Conservation (phyloP, 23 red algal genomes). For the Gracilariopsis chorda region DNA sequence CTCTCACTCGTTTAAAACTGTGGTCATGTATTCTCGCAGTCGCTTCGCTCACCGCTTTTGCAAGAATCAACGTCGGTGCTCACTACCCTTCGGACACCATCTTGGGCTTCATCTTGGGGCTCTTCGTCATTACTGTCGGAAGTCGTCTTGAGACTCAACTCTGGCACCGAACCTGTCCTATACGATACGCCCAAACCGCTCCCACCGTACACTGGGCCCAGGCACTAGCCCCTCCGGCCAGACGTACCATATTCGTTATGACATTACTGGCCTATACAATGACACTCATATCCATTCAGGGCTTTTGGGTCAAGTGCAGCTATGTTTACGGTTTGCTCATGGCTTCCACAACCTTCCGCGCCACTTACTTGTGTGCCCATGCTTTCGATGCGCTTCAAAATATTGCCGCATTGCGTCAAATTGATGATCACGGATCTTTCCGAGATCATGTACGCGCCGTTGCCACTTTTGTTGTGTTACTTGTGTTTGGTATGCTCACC, state of each 20-base stretch:
- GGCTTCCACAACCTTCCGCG: constrained; percentile 44
- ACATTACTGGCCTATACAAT: constrained; percentile 22
- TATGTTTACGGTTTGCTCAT: constrained; percentile 78
- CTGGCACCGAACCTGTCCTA: constrained; percentile 30
- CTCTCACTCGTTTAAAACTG: neutral
- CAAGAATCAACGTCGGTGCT: constrained; percentile 76
- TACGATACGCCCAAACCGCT: neutral
- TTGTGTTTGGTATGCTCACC: constrained; percentile 72
- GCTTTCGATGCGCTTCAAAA: neutral
- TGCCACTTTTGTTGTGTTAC: constrained; percentile 19
- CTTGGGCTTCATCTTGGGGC: constrained; percentile 62
- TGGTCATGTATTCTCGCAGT: constrained; percentile 15
- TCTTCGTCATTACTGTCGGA: constrained; percentile 39
- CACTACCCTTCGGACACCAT: constrained; percentile 87
- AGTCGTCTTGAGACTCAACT: neutral
- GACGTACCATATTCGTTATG: neutral
- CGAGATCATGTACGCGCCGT: neutral
- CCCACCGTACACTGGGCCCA: neutral
- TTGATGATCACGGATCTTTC: neutral
- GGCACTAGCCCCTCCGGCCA: neutral
- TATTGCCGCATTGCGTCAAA: neutral
- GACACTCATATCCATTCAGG: constrained; percentile 53
- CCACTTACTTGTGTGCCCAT: constrained; percentile 11
- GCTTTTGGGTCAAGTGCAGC: constrained; percentile 82
- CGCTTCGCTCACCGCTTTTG: constrained; percentile 47